Conservation (phyloP, 192 early-diverging fungal genomes). For the Linnemannia schmuckeri region DNA sequence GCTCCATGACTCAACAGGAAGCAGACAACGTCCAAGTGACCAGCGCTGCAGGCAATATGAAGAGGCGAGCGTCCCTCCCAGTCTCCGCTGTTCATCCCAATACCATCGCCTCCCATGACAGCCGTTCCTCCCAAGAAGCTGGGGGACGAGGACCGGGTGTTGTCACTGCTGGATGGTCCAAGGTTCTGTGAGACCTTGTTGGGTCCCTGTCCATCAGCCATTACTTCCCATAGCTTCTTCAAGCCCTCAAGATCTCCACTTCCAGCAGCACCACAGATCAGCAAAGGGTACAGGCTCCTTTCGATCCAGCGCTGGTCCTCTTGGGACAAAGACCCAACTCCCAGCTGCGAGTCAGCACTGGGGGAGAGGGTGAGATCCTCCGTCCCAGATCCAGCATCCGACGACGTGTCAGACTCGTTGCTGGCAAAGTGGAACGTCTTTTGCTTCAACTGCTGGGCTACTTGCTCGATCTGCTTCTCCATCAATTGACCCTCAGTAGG, state of each 20-base stretch:
- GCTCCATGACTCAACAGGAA: constrained; percentile 88
- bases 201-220: constrained; percentile 32
- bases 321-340: constrained; percentile 39
- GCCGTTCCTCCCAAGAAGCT: constrained; percentile 44
- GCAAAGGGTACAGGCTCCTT: constrained; percentile 82
- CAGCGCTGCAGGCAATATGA: constrained; percentile 87
- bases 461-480: constrained; percentile 2
- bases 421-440: constrained; percentile 6
- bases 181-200: constrained; percentile 32
- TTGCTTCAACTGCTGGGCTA: constrained; percentile 5
- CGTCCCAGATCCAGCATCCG: constrained; percentile 4
- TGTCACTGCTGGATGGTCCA: neutral
- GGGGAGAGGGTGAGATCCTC: neutral
- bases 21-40: constrained; percentile 78
- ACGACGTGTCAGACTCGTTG: constrained; percentile 10
- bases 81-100: constrained; percentile 29
- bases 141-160: constrained; percentile 3
- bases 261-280: constrained; percentile 89
- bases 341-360: constrained; percentile 18
- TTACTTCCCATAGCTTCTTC: constrained; percentile 68
- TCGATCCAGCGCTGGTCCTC: constrained; percentile 79
- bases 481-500: neutral
- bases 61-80: constrained; percentile 80
- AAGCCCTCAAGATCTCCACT: constrained; percentile 88
- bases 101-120: constrained; percentile 29